Conservation (phyloP, 2,329 filamentous ascomycete genomes). For the Nigrospora oryzae region DNA sequence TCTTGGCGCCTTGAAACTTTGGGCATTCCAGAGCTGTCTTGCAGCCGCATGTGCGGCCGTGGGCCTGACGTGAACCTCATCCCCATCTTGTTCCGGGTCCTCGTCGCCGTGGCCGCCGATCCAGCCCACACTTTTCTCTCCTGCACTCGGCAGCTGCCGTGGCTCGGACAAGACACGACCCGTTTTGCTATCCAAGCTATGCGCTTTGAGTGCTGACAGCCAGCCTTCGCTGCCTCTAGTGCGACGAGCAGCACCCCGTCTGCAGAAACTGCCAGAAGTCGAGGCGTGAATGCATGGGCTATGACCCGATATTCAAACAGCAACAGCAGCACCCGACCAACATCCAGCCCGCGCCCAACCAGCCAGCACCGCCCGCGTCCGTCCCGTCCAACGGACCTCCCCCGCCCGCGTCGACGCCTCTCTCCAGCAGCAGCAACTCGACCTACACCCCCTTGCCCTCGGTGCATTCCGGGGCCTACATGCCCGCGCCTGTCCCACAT, state of each 20-base stretch:
- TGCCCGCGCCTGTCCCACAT: too few relatives aligned
- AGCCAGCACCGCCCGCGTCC: conserved; percentile 18
- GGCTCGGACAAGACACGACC: not conserved
- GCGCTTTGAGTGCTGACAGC: not conserved
- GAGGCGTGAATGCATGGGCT: conserved; percentile 78
- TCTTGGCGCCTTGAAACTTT: too few relatives aligned
- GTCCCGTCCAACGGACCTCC: conserved; percentile 14
- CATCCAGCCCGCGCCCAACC: conserved; percentile 61
- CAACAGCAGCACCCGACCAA: conserved; percentile 53
- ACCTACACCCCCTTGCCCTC: conserved; percentile 15
- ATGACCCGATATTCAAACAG: conserved; percentile 80
- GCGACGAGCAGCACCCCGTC: conserved; percentile 88
- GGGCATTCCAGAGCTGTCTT: too few relatives aligned
- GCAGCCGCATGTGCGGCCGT: too few relatives aligned
- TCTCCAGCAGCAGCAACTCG: conserved; percentile 13
- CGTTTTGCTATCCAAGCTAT: too few relatives aligned
- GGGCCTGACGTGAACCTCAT: too few relatives aligned
- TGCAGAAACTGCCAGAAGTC: conserved; percentile 89
- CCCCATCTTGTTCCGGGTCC: not conserved
- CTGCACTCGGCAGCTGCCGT: not conserved
- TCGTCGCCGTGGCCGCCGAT: not conserved
- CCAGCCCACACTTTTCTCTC: conserved; percentile 1
- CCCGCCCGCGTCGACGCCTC: conserved; percentile 11
- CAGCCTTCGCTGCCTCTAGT: conserved; percentile 42
- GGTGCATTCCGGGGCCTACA: not conserved